phyloP scores from a whole-genome alignment of 1,284 basidiomycete genomes.

The Ganoderma boninense region DNA sequence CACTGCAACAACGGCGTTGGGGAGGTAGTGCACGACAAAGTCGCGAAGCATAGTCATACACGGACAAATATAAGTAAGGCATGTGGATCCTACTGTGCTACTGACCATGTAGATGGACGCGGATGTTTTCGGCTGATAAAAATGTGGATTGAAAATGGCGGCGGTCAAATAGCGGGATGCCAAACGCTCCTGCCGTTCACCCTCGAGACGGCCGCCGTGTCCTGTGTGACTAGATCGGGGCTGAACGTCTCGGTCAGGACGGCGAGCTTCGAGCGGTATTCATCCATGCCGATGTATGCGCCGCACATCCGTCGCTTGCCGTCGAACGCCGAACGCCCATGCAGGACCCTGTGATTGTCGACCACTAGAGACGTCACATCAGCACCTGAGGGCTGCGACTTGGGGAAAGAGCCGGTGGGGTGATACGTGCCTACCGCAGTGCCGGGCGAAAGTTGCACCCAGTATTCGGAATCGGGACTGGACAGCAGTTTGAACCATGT shows the following conservation, averaged over 20 bases:
- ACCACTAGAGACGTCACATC: constrained; percentile 61
- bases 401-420: constrained; percentile 26
- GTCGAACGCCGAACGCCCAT: constrained; percentile 90
- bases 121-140: too few relatives aligned
- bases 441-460: constrained; percentile 89
- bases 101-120: too few relatives aligned
- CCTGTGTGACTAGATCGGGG: constrained; percentile 35
- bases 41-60: too few relatives aligned
- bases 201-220: constrained; percentile 30
- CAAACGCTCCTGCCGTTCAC: constrained; percentile 45
- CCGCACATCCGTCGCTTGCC: constrained; percentile 95
- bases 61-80: too few relatives aligned
- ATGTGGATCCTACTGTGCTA: too few relatives aligned
- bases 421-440: constrained; percentile 85
- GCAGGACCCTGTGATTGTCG: constrained; percentile 95
- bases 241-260: constrained; percentile 70
- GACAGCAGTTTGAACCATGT: constrained; percentile 83
- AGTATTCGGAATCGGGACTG: constrained; percentile 87
- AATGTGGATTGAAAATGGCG: too few relatives aligned
- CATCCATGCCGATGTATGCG: constrained; percentile 93
- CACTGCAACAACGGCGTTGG: too few relatives aligned
- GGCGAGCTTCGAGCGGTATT: constrained; percentile 81
- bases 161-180: constrained; percentile 42
- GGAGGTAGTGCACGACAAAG: too few relatives aligned
- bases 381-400: neutral